phyloP scores from a whole-genome alignment of 495 filamentous ascomycete species.

The Chaetomium cochliodes region DNA sequence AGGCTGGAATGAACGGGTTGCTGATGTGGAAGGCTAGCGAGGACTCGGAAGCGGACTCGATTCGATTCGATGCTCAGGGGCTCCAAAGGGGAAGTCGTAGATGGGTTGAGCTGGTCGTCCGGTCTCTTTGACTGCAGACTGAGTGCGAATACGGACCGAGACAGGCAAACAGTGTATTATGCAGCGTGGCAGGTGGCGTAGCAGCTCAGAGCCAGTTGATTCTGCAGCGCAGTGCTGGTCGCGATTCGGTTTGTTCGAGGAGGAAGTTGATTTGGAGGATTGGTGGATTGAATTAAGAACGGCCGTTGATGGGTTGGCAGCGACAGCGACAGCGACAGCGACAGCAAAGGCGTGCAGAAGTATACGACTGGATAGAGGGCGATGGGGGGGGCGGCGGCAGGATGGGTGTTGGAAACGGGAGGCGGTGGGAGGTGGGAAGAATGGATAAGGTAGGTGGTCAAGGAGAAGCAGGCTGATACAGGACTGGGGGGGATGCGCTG shows the following conservation, averaged over 20 bases:
- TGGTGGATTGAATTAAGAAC: constrained; percentile 17
- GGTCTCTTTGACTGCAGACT: background rate
- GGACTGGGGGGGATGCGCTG: constrained; percentile 30
- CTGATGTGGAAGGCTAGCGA: constrained; percentile 13
- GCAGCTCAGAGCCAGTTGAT: constrained; percentile 26
- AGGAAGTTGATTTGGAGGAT: background rate
- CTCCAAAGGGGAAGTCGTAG: constrained; percentile 8
- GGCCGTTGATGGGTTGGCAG: constrained; percentile 26
- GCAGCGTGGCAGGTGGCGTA: background rate
- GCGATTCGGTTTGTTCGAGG: constrained; percentile 4
- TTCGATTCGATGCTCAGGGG: background rate
- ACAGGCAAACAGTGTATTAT: background rate
- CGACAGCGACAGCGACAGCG: constrained; percentile 28
- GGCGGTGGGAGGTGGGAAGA: constrained; percentile 11
- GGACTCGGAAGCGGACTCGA: constrained; percentile 9
- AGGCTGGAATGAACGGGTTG: background rate
- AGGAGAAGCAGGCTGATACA: constrained; percentile 16
- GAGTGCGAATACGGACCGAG: background rate
- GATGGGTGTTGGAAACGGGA: constrained; percentile 12
- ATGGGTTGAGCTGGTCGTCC: constrained; percentile 20
- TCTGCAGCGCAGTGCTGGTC: constrained; percentile 22
- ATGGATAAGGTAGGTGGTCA: constrained; percentile 7
- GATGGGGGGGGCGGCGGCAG: constrained; percentile 9
- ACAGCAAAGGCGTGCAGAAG: constrained; percentile 37
- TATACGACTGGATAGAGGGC: constrained; percentile 25